Percentiles rank a stretch among this genome's conserved stretches.
These are phyloP conservation scores for Rhazya stricta DNA, from an alignment of 257 asterid species.

Conservation along the genomic window DNA sequence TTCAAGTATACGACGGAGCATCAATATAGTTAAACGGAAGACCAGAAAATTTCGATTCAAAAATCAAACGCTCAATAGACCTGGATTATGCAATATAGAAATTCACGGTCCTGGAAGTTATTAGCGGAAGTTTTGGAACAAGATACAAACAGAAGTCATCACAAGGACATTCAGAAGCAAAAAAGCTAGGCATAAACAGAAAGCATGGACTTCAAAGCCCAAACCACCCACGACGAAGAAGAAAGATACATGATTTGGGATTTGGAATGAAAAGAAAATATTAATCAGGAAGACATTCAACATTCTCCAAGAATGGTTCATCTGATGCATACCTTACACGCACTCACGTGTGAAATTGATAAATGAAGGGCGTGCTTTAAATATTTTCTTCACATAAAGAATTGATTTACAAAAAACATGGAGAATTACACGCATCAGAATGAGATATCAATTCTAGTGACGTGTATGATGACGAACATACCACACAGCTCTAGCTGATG, in stretches of 20 bases:
- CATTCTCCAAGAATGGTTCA: background rate
- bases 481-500: constrained; percentile 7
- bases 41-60: constrained; percentile 5
- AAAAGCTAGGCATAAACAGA: background rate
- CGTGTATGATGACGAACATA: background rate
- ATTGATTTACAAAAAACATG: background rate
- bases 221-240: background rate
- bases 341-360: background rate
- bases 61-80: background rate
- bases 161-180: constrained; percentile 14
- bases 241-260: background rate
- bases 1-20: background rate
- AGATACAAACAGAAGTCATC: constrained; percentile 7
- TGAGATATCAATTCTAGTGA: background rate
- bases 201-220: background rate
- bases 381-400: background rate
- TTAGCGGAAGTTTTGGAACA: constrained; percentile 5
- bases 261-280: background rate
- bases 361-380: background rate
- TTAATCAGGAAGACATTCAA: background rate
- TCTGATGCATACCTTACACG: background rate
- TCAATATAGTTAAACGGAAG: background rate
- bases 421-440: background rate
- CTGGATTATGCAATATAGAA: background rate
- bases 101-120: constrained; percentile 1